Evolutionary conservation across 139 green algal species (phyloP).

Genomic region (Eudorina sp.): DNA sequence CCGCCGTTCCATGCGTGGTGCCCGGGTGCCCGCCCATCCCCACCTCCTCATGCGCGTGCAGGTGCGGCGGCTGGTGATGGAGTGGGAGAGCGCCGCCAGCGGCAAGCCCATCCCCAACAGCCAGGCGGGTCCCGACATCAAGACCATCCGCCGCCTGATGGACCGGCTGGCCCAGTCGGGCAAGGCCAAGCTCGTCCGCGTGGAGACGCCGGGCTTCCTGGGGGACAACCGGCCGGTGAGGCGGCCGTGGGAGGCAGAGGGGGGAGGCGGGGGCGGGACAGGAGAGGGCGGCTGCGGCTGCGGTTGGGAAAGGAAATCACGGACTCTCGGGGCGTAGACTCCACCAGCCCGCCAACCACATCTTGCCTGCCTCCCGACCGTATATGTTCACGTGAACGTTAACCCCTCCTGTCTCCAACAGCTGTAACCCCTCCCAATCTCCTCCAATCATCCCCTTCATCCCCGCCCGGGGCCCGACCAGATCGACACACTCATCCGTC

Average conservation of each 20-base stretch:
- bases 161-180: slow-evolving; percentile 24
- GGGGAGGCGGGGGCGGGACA: background rate
- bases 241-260: background rate
- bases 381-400: too few relatives aligned
- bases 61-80: slow-evolving; percentile 57
- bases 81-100: slow-evolving; percentile 41
- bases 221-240: slow-evolving; percentile 45
- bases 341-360: too few relatives aligned
- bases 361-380: too few relatives aligned
- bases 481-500: slow-evolving; percentile 53
- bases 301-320: background rate
- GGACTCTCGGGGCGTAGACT: too few relatives aligned
- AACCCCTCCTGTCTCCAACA: too few relatives aligned
- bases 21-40: too few relatives aligned
- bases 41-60: too few relatives aligned
- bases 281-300: background rate
- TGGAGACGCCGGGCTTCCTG: slow-evolving; percentile 28
- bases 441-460: too few relatives aligned
- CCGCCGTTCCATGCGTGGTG: background rate
- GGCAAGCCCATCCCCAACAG: slow-evolving; percentile 10
- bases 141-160: slow-evolving; percentile 60
- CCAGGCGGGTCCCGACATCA: slow-evolving; percentile 48
- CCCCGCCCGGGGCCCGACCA: too few relatives aligned
- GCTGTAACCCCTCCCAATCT: too few relatives aligned
- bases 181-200: slow-evolving; percentile 35